phyloP scores from a whole-genome alignment of 768 basidiomycete genomes.

The Phanerochaete sordida region DNA sequence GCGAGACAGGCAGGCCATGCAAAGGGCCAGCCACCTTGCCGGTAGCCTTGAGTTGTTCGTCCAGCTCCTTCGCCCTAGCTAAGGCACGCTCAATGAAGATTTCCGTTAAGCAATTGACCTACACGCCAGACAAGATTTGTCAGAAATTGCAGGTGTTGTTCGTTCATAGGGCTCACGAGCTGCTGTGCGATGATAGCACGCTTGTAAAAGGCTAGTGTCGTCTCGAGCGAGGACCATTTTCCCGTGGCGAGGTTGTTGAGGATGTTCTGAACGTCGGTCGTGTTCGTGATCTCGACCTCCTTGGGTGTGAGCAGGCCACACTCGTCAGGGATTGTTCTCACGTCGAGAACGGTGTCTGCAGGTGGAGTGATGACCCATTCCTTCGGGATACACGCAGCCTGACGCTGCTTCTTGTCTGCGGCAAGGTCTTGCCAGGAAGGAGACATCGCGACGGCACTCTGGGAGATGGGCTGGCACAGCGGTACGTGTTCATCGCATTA shows the following conservation, averaged over 20 bases:
- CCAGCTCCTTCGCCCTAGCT: slow-evolving; percentile 59
- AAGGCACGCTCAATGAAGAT: slow-evolving; percentile 77
- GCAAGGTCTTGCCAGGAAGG: slow-evolving; percentile 49
- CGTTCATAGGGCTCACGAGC: slow-evolving; percentile 37
- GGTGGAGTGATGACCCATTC: slow-evolving; percentile 57
- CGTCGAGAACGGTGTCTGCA: slow-evolving; percentile 39
- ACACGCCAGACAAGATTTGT: not conserved
- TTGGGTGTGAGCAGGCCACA: slow-evolving; percentile 50
- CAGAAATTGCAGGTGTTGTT: slow-evolving; percentile 15
- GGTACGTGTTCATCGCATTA: not conserved
- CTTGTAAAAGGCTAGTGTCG: slow-evolving; percentile 73
- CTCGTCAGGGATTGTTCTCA: slow-evolving; percentile 47
- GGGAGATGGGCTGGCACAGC: not conserved
- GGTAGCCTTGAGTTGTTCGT: slow-evolving; percentile 54
- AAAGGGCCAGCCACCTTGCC: slow-evolving; percentile 69
- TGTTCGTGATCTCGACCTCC: slow-evolving; percentile 58
- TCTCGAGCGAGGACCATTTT: slow-evolving; percentile 58
- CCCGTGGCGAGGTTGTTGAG: slow-evolving; percentile 48
- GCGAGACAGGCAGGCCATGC: slow-evolving; percentile 71
- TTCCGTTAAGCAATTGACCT: slow-evolving; percentile 83
- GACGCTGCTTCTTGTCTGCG: slow-evolving; percentile 49
- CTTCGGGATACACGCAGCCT: slow-evolving; percentile 52
- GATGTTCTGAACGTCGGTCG: slow-evolving; percentile 44
- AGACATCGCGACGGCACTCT: slow-evolving; percentile 1
- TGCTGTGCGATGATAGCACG: slow-evolving; percentile 80